Evolutionary conservation across 1,284 basidiomycete genomes (phyloP), one percentile per base, ranked within the genome.

Genomic region (Phellopilus nigrolimitatus): DNA sequence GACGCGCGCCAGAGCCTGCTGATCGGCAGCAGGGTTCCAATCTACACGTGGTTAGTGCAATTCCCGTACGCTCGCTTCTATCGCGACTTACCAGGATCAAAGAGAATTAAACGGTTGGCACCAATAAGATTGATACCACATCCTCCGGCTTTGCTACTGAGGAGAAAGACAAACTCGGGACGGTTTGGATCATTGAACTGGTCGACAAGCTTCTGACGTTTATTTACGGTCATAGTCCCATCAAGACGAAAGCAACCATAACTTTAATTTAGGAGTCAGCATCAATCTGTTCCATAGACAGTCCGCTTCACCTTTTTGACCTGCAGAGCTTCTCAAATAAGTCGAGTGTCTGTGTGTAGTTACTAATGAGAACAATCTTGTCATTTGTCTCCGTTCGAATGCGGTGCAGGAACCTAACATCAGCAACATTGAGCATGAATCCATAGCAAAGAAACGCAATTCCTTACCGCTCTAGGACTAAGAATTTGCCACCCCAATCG

Each of bases 111-210:
- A 12, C 95, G 82, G 66, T 99, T 99, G 2, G 95, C 95, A 5
- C 95, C 95, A 62, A 98, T 97, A 57, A 99, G 76, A 65, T 99
- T 99, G 75, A 99, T 95, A 63, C 97, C 95, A 61, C 95, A 97
- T 61, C 95, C 95, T 55, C 95, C 95, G 33, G 97, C 95, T 69
- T 98, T 98, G 59, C 91, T 94, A 66, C 91, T 95, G 13, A 99
- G 77, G 47, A 99, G 72, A 71, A 99, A 99, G 40, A 99, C 79
- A 60, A 97, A 95, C 66, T 99, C 95, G 62, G 92, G 93, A 39
- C 91, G 87, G 51, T 89, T 82, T 0, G 97, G 97, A 67, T 99
- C 82, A 66, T 99, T 99, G 73, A 99, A 99, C 60, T 90, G 84
- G 64, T 97, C 94, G 10, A 99, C 95, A 21, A 98, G 82, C 68